Evolutionary conservation across 805 yeast species (phyloP), one percentile per base, ranked within the genome.

Genomic region (Ogataea saltuana): DNA sequence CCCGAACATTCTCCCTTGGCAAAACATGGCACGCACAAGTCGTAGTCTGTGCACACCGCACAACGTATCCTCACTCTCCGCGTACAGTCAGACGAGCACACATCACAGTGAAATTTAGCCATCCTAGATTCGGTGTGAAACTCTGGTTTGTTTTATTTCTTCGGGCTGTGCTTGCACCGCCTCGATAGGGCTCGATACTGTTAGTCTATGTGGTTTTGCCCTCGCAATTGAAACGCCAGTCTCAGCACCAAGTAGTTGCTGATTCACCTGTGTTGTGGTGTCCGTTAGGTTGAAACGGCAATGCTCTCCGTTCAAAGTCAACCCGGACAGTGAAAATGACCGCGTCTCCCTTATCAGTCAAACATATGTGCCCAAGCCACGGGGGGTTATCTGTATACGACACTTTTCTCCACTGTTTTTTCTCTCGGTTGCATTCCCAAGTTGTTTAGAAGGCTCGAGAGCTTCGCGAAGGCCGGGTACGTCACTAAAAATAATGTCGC

Each of bases 1-100:
- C 88, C 95, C 3, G 93, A 78, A 17, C 78, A 69, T 12, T 77
- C 69, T 11, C 99, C 99, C 44, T 81, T 77, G 2, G 96, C 83
- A 68, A 93, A 93, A 64, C 99, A 93, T 2, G 96, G 96, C 4
- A 95, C 98, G 71, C 99, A 93, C n/a, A 93, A 70, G 63, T 93
- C 99, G 58, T 91, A 93, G 63, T 91, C 98, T 3, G 80, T 72
- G 66, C 99, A 95, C 25, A 81, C 83, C 0, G 97, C 98, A 71
- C 99, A 93, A 39, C 85, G 75, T 36, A 93, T 83, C 49, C 98
- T 75, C 35, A 93, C 93, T 53, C 97, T 70, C 58, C 90, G 83
- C 1, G 98, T 90, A 61, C 97, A 87, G 64, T 93, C 99, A 1
- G 95, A 76, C n/a, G 96, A 83, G 61, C 99, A 93, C 10, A 88